Conservation (phyloP, 2,329 filamentous ascomycete species). For the Aspergillus sp. region DNA sequence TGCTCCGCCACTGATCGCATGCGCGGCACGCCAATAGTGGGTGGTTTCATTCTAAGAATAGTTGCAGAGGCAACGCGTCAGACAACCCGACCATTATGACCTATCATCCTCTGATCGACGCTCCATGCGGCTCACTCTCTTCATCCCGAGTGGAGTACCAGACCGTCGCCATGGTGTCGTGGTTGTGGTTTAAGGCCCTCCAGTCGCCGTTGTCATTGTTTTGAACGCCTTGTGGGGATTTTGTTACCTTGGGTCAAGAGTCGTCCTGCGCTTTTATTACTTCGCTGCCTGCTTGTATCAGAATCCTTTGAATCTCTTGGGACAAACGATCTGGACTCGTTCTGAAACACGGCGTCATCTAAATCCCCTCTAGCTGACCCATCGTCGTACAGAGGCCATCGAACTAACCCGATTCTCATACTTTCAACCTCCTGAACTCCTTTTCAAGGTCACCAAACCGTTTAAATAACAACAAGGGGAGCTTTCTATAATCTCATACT, state of each 20-base stretch:
- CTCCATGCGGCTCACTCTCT: constrained; percentile 7
- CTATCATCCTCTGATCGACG: constrained; percentile 9
- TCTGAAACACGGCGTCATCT: background rate
- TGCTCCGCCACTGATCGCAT: background rate
- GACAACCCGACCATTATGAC: background rate
- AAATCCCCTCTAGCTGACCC: background rate
- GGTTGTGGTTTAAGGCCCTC: background rate
- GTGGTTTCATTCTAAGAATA: constrained; percentile 15
- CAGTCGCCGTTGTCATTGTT: background rate
- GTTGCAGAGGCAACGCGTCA: constrained; percentile 11
- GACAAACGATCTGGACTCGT: background rate
- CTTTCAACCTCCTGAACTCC: background rate
- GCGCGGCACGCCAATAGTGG: background rate
- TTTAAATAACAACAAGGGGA: background rate
- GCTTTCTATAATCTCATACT: background rate
- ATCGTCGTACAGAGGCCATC: background rate
- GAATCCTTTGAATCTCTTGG: no score
- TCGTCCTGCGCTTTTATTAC: background rate
- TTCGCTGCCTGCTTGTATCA: no score
- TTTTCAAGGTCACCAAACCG: background rate
- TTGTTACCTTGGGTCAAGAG: background rate
- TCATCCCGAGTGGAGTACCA: background rate
- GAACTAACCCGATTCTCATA: no score
- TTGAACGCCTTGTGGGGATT: background rate
- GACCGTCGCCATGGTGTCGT: constrained; percentile 1